Percentiles rank a stretch among this genome's conserved stretches.
phyloP scores from a whole-genome alignment of 345 rosid genomes.

The Camelina sativa region DNA sequence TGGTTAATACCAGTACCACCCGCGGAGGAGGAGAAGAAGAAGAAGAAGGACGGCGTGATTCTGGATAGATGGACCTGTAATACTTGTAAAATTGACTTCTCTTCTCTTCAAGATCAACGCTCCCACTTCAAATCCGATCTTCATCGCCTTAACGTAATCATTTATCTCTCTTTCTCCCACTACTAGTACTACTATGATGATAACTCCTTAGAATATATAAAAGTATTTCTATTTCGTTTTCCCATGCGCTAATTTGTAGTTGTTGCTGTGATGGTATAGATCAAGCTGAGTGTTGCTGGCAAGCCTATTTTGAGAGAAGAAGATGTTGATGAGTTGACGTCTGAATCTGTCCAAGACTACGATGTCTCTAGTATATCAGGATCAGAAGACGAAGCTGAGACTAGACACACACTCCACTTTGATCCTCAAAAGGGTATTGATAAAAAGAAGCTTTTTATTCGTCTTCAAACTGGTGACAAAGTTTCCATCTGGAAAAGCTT shows the following conservation, averaged over 20 bases:
- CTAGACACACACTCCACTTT: conserved; percentile 27
- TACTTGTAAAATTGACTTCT: conserved; percentile 81
- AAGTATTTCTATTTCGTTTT: background rate
- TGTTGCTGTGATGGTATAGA: conserved; percentile 48
- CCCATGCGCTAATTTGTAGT: background rate
- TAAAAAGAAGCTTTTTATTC: conserved; percentile 67
- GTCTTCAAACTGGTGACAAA: conserved; percentile 69
- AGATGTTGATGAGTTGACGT: conserved; percentile 77
- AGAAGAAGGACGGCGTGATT: conserved; percentile 40
- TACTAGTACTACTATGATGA: background rate
- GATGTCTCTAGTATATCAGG: conserved; percentile 96
- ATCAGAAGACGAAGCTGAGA: conserved; percentile 87
- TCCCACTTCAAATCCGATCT: conserved; percentile 87
- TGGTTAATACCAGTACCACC: conserved; percentile 11
- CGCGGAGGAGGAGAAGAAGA: conserved; percentile 44
- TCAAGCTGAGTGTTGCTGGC: conserved; percentile 84
- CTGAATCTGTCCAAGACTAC: conserved; percentile 72
- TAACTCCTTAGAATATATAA: too few relatives aligned
- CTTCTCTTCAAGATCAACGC: conserved; percentile 86
- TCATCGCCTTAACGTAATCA: conserved; percentile 85
- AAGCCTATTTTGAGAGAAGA: conserved; percentile 77
- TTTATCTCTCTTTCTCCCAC: background rate
- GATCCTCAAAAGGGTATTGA: conserved; percentile 46
- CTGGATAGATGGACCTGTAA: conserved; percentile 86
- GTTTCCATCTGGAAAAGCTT: conserved; percentile 81